These are phyloP conservation scores for Melanomma pulvis-pyrius DNA, from an alignment of 495 filamentous ascomycete genomes.

Conservation along the genomic window DNA sequence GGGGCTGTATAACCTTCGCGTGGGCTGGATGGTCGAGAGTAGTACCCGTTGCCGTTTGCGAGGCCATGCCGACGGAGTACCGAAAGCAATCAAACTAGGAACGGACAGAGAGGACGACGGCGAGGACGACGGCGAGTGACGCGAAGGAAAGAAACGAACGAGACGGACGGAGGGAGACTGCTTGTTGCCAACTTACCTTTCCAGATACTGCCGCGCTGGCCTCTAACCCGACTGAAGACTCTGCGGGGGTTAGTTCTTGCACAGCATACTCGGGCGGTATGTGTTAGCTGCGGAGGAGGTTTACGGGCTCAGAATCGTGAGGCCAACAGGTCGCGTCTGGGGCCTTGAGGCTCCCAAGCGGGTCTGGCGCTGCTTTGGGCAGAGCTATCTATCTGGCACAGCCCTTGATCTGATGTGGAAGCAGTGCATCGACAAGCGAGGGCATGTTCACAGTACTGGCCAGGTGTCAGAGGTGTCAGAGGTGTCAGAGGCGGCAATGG, in stretches of 20 bases:
- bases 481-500: neutral
- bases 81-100: neutral
- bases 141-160: neutral
- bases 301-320: neutral
- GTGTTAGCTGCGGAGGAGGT: conserved; percentile 1
- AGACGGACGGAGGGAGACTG: neutral
- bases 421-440: neutral
- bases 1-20: neutral
- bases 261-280: conserved; percentile 9
- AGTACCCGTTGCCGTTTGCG: neutral
- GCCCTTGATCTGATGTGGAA: neutral
- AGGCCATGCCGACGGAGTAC: neutral
- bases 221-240: neutral
- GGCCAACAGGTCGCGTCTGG: neutral
- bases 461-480: neutral
- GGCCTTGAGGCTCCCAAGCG: neutral
- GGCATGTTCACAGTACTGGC: conserved; percentile 2
- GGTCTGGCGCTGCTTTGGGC: neutral
- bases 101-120: neutral
- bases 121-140: neutral
- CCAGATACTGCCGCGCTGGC: conserved; percentile 4
- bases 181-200: conserved; percentile 25
- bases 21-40: neutral
- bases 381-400: conserved; percentile 1
- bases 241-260: neutral